Evolutionary conservation across 192 early-diverging fungal species (phyloP), one percentile per base, ranked within the genome.

Genomic region (Coemansia biformis): DNA sequence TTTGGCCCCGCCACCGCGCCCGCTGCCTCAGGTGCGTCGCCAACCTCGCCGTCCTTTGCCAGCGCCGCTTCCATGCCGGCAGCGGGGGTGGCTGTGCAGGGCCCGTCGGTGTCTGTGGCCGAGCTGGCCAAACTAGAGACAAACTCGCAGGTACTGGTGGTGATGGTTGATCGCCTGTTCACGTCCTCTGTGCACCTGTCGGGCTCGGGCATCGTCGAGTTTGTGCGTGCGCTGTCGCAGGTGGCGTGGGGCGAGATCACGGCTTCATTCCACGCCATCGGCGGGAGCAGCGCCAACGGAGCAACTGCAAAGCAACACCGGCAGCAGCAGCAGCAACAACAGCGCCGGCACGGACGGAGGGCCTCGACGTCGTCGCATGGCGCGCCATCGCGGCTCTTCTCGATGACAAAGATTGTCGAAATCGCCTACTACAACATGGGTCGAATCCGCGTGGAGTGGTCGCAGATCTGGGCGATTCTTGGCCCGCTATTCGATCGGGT

Each of bases 341-440:
- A 0, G 56, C 45, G 0, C 31, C 26, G 30, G 18, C 12, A 16
- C 37, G 9, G 4, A 38, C 32, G 45, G 14, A 26, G 36, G 31
- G 45, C 15, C 38, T 31, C 37, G 9, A 46, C 58, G 46, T 2
- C 24, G 24, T 11, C 28, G 19, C 5, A 15, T 5, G 36, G 40
- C 40, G 8, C 38, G 17, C 15, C 35, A 14, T 87, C 90, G 38
- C 68, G 93, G 16, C 86, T 91, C 83, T 97, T 89, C 69, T 86
- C 88, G 54, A 70, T 97, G 50, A 91, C 91, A 57, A 93, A 93
- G 54, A 79, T 97, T 43, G 93, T 97, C 1, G 93, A 97, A 58
- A 91, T 97, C 42, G 83, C 90, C 1, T 90, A 97, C 72, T 97
- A 97, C 76, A 97, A 97, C 65, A 93, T 97, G 91, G 79, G 78